Evolutionary conservation across 768 basidiomycete genomes (phyloP), one percentile per base, ranked within the genome.

Genomic region (Tylopilus plumbeoviolaceoides): DNA sequence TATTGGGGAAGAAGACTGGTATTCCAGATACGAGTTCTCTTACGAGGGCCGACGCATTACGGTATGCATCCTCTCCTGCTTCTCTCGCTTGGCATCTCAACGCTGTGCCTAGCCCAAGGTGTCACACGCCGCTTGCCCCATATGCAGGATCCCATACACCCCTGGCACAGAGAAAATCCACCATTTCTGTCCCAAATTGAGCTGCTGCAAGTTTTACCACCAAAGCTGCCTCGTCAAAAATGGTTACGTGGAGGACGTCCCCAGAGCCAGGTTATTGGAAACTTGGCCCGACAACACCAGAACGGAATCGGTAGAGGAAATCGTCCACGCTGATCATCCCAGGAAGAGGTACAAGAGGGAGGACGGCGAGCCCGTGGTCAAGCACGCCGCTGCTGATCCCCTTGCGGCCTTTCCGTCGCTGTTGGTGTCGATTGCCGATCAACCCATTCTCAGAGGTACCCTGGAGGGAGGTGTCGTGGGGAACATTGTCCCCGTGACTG

Each of bases 151-250:
- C 4, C 75, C 78, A 0, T 85, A 84, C 57, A 69, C 68, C 27
- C 78, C 81, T 0, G 71, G 77, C 59, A 69, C 39, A 21, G 61
- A 38, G 44, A 63, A 23, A 50, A 59, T 78, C 7, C 80, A 80
- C 68, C 80, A 84, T 48, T 82, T 82, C 48, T 85, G 84, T 58
- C 81, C 82, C 0, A 75, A 78, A 0, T 78, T 77, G 0, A 49
- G 56, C 0, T 85, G 84, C 54, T 63, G 72, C 11, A 71, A 61
- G 5, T 74, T 70, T 8, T 84, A 75, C 53, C 84, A 85, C 59
- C 70, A 73, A 11, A 21, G 56, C 0, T 85, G 84, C 52, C 64
- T 85, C 5, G 18, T 71, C 11, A 59, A 58, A 12, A 42, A 51
- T 5, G 68, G 65, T 1, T 67, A 61, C 41, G 53, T 64, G n/a